Evolutionary conservation across 176 grass and related monocot genomes (phyloP), one percentile per base, ranked within the genome.

Genomic region (Aegilops longissima): DNA sequence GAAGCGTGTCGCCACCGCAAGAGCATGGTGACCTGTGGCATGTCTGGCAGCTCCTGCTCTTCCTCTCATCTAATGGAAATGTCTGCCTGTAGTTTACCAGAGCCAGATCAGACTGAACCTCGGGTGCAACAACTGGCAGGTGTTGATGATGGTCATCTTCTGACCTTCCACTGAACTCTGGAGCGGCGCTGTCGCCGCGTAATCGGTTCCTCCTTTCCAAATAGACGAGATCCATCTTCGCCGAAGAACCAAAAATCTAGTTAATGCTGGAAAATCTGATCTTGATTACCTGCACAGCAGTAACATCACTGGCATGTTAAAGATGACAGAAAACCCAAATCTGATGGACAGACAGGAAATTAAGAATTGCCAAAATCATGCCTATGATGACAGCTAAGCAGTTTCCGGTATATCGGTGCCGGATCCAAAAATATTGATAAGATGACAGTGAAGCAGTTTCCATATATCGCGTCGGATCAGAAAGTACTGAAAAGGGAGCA

Each of bases 91-190:
- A 83, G n/a, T n/a, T 45, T 40, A 83, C 74, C 9, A 87, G 76
- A 54, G 30, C 27, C 76, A 79, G 34, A 61, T 87, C 63, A 54
- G 82, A 82, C 8, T 78, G 68, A 70, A 78, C 54, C 29, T 67
- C 73, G 31, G 91, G 64, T 86, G 70, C 68, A 66, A 20, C 49
- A 77, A 42, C 9, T 9, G 64, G 20, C 16, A 12, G 61, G 29
- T 84, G 40, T 77, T 66, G 73, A 38, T 84, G 58, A 38, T 56
- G 8, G n/a, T 82, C 20, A 21, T 59, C 81, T 38, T 44, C 82
- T 11, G 74, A 51, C 40, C 77, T 71, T 84, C 85, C 82, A 62
- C 90, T 90, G 77, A 84, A 83, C 64, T 94, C 90, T 27, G 92
- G 76, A 81, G 58, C 61, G 27, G 40, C 66, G 42, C n/a, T 36